Base-by-base conservation (phyloP, 1,139 yeast species). In the Candida gigantensis region DNA sequence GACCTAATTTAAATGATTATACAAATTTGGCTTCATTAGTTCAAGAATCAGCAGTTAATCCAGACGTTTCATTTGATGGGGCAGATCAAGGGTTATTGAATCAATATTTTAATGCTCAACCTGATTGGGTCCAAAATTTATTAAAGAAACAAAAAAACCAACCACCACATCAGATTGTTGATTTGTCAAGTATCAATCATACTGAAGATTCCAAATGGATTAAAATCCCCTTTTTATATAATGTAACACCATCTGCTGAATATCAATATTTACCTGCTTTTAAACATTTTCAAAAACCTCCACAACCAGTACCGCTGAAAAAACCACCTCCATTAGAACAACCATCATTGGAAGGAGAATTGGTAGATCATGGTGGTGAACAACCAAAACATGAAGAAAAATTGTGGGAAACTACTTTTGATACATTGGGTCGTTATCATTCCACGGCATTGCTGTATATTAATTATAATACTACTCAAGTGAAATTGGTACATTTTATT, bases 31-130 rank as follows among this genome's bases (percentile, higher is more conserved):
- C 62, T 39, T 44, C 60, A 23, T 61, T 71, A 38, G 67, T 72
- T 32, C 33, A 44, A 28, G 37, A 51, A 35, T 41, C 57, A 6
- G 37, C 56, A 18, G 37, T 30, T 9, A 51, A 57, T 12, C 43
- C 50, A 12, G 65, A 72, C 13, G 49, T 59, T 6, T 79, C 92
- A 0, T 87, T 89, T 53, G 97, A 90, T 58, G 97, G 97, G 36
- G 96, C 96, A 3, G 98, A 92, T 59, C 97, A 92, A 60, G 97
- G 97, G 8, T 68, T 92, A 31, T 66, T 92, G 48, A 92, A 92
- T 58, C 88, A 86, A 55, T 85, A 76, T 55, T 88, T 88, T 57
- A 81, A 77, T 42, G 57, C 57, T 5, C 54, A 60, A 45, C 74
- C 74, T 9, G 71, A 70, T 48, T 70, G 76, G 75, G 68, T 69